These are phyloP conservation scores for Phialemoniopsis sp. DNA, from an alignment of 2,329 filamentous ascomycete species.

Conservation along the genomic window DNA sequence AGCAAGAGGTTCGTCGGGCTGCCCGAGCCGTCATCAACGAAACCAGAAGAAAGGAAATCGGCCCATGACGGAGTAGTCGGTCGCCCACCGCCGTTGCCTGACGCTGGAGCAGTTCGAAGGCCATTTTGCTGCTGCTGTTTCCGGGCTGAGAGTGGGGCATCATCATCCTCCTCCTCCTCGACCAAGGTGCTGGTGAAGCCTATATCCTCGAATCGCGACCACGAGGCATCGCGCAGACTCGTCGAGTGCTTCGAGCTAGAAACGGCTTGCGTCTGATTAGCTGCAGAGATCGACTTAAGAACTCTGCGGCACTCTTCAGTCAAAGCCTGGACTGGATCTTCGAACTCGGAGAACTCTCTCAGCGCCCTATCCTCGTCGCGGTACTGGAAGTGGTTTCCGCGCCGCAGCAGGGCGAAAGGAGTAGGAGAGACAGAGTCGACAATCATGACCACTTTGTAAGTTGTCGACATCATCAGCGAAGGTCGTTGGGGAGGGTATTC, in stretches of 20 bases:
- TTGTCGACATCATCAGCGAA: conserved; percentile 70
- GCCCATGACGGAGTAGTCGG: conserved; percentile 98
- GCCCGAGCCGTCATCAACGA: conserved; percentile 70
- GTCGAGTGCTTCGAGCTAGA: conserved; percentile 68
- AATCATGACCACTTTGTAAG: conserved; percentile 92
- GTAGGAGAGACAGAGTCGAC: conserved; percentile 93
- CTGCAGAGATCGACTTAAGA: conserved; percentile 78
- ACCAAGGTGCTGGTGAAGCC: conserved; percentile 78
- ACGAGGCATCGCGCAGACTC: conserved; percentile 78
- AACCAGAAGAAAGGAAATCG: conserved; percentile 92
- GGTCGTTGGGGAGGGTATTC: conserved; percentile 87
- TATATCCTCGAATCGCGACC: conserved; percentile 95
- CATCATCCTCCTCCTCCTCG: conserved; percentile 64
- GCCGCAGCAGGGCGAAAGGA: conserved; percentile 83
- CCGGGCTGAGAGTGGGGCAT: conserved; percentile 34
- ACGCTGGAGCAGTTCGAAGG: conserved; percentile 62
- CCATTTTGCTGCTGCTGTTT: conserved; percentile 35
- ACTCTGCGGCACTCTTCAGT: conserved; percentile 94
- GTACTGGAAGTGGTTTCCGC: conserved; percentile 94
- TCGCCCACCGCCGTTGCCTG: conserved; percentile 64
- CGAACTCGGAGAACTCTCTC: conserved; percentile 80
- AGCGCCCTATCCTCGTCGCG: conserved; percentile 82
- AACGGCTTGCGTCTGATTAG: conserved; percentile 74
- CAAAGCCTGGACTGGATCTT: conserved; percentile 81
- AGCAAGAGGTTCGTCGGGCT: conserved; percentile 66